phyloP scores from a whole-genome alignment of 2,329 filamentous ascomycete genomes.

The Xylariaceae sp. region DNA sequence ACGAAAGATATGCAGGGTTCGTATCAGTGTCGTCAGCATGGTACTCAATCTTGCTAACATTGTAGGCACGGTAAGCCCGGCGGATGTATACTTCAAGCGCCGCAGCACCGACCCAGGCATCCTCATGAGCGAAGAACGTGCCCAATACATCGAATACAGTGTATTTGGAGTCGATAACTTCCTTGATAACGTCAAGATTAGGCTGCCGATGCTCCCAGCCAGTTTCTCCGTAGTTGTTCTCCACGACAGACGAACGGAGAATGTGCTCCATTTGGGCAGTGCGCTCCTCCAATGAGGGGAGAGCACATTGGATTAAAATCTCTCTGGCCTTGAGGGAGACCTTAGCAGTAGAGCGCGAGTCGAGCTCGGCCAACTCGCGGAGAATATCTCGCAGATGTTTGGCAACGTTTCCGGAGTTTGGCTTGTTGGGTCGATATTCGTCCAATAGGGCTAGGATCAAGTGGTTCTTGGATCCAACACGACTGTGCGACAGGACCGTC shows the following conservation, averaged over 20 bases:
- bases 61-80: slow-evolving; percentile 94
- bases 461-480: slow-evolving; percentile 90
- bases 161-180: slow-evolving; percentile 97
- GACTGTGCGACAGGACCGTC: slow-evolving; percentile 88
- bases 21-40: slow-evolving; percentile 66
- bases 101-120: slow-evolving; percentile 90
- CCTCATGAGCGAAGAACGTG: slow-evolving; percentile 90
- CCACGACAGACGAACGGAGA: slow-evolving; percentile 86
- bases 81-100: slow-evolving; percentile 95
- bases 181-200: slow-evolving; percentile 85
- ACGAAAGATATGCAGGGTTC: slow-evolving; percentile 72
- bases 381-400: slow-evolving; percentile 83
- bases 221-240: slow-evolving; percentile 96
- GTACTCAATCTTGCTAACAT: slow-evolving; percentile 85
- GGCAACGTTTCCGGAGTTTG: slow-evolving; percentile 79
- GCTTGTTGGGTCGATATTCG: slow-evolving; percentile 92
- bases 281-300: slow-evolving; percentile 93
- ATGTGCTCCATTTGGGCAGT: slow-evolving; percentile 98
- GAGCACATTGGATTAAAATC: slow-evolving; percentile 92
- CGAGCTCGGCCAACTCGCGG: slow-evolving; percentile 83
- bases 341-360: slow-evolving; percentile 82
- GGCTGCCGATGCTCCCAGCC: slow-evolving; percentile 96
- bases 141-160: slow-evolving; percentile 96
- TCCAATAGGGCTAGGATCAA: slow-evolving; percentile 87
- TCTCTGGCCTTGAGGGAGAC: slow-evolving; percentile 96